phyloP scores from a whole-genome alignment of 257 asterid genomes.

The Cinchona pubescens region DNA sequence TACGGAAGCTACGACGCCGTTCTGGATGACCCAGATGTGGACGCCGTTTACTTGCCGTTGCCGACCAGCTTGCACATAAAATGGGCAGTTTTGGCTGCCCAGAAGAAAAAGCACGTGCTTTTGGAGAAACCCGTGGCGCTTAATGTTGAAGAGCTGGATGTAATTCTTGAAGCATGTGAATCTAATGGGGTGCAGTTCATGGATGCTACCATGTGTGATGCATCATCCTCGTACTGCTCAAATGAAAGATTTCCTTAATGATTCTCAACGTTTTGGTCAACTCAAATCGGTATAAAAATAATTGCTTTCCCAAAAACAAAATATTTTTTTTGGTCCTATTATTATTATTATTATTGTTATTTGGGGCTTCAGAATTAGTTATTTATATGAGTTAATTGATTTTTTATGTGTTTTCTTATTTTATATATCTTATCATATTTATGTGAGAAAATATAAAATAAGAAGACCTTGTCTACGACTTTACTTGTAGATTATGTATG shows the following conservation, averaged over 20 bases:
- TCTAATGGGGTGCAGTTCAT: constrained; percentile 73
- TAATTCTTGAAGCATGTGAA: constrained; percentile 63
- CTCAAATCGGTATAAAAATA: constrained; percentile 47
- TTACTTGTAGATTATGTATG: no score
- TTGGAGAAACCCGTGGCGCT: constrained; percentile 73
- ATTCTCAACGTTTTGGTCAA: constrained; percentile 49
- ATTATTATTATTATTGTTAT: no score
- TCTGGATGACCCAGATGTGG: constrained; percentile 62
- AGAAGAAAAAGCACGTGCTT: constrained; percentile 64
- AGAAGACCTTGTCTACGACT: no score
- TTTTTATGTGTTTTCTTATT: background rate
- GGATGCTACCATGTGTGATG: constrained; percentile 90
- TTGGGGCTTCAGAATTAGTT: no score
- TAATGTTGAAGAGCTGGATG: constrained; percentile 52
- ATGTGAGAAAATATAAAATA: no score
- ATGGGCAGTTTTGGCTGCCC: constrained; percentile 77
- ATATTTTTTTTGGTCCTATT: no score
- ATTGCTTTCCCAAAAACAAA: background rate
- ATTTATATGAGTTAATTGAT: background rate
- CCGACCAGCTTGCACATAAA: constrained; percentile 67
- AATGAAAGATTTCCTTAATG: constrained; percentile 57
- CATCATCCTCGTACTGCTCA: constrained; percentile 72
- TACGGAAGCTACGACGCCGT: constrained; percentile 66
- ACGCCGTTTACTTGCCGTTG: constrained; percentile 63
- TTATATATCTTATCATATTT: no score